phyloP scores from a whole-genome alignment of 2,329 filamentous ascomycete genomes.

The Chaetomium globosum region DNA sequence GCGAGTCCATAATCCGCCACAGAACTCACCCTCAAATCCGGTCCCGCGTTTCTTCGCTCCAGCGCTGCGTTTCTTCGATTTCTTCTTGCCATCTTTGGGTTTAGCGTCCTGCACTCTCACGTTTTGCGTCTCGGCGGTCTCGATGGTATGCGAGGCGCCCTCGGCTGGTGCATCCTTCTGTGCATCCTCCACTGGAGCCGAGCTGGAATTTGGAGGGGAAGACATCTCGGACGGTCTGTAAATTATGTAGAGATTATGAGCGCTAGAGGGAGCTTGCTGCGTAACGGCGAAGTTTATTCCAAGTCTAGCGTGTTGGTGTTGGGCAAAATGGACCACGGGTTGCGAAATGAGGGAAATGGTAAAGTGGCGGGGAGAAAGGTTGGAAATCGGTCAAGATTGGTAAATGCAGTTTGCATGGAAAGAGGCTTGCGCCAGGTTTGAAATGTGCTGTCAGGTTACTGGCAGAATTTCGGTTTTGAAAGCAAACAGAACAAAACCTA shows the following conservation, averaged over 20 bases:
- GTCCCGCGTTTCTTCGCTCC: slow-evolving; percentile 50
- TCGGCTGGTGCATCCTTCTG: background rate
- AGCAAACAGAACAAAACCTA: background rate
- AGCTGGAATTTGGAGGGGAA: background rate
- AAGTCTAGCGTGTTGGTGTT: background rate
- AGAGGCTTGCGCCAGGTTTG: background rate
- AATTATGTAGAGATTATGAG: background rate
- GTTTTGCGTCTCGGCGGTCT: slow-evolving; percentile 9
- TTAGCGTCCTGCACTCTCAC: slow-evolving; percentile 27
- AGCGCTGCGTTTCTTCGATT: slow-evolving; percentile 37
- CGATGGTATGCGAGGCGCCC: background rate
- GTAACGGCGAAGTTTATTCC: background rate
- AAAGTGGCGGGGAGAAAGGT: background rate
- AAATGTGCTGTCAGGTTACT: background rate
- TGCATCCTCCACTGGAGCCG: slow-evolving; percentile 7
- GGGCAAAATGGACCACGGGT: background rate
- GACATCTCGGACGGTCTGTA: slow-evolving; percentile 12
- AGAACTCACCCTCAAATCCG: slow-evolving; percentile 67
- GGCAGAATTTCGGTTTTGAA: background rate
- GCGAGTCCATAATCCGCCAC: slow-evolving; percentile 7
- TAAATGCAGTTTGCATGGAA: background rate
- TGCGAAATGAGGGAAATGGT: background rate
- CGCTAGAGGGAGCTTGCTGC: background rate
- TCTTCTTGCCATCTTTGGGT: slow-evolving; percentile 42
- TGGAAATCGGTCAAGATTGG: background rate